phyloP scores from a whole-genome alignment of 495 filamentous ascomycete species.

The Penicillium taxi region DNA sequence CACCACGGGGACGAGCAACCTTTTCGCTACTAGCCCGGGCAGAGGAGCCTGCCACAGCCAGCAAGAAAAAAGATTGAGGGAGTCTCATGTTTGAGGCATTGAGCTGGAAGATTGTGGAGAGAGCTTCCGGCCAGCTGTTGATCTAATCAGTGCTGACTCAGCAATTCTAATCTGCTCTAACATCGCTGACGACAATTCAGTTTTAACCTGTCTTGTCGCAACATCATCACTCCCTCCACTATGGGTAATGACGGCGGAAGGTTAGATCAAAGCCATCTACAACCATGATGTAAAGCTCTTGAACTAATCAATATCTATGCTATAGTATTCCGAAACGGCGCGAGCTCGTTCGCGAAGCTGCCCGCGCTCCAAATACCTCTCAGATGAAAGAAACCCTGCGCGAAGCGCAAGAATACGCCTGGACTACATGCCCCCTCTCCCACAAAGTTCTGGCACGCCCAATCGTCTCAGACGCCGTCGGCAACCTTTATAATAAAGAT shows the following conservation, averaged over 20 bases:
- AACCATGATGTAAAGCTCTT: background rate
- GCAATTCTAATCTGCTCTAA: slow-evolving; percentile 12
- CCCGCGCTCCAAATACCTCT: slow-evolving; percentile 69
- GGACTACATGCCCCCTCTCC: slow-evolving; percentile 80
- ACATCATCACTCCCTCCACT: slow-evolving; percentile 9
- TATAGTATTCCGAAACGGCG: slow-evolving; percentile 81
- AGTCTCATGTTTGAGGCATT: slow-evolving; percentile 42
- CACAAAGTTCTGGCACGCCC: slow-evolving; percentile 62
- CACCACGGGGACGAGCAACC: slow-evolving; percentile 52
- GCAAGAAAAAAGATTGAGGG: slow-evolving; percentile 32
- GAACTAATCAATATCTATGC: background rate
- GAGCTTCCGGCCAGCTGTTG: slow-evolving; percentile 37
- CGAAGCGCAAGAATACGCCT: slow-evolving; percentile 75
- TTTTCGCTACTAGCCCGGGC: slow-evolving; percentile 33
- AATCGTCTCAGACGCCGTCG: slow-evolving; percentile 75
- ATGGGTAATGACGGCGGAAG: slow-evolving; percentile 97
- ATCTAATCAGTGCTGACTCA: slow-evolving; percentile 26
- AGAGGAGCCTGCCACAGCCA: slow-evolving; percentile 31
- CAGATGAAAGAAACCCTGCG: slow-evolving; percentile 82
- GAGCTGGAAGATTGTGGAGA: slow-evolving; percentile 30
- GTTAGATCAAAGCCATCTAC: slow-evolving; percentile 25
- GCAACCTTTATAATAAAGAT: slow-evolving; percentile 93
- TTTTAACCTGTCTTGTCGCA: too few species aligned
- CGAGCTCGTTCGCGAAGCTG: slow-evolving; percentile 87
- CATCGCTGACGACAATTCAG: too few species aligned